Evolutionary conservation across 352 stramenopile species (phyloP), one percentile per base, ranked within the genome.

Genomic region (Albugo candida): DNA sequence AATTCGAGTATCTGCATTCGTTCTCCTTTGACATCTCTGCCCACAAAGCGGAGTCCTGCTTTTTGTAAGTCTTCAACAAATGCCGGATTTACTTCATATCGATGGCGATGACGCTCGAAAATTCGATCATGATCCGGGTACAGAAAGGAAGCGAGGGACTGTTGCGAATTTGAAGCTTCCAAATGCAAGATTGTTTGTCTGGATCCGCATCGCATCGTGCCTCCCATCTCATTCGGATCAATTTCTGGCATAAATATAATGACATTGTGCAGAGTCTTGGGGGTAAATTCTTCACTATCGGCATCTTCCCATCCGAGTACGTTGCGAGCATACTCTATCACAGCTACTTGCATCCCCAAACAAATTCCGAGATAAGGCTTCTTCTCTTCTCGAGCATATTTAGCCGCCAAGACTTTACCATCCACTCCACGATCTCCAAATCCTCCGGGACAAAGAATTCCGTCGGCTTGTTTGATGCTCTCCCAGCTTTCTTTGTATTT

Each of bases 161-260:
- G 77, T 64, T 88, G 84, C 48, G 58, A 56, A 31, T 70, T 71
- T 52, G 93, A 73, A 16, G 81, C 65, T 56, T 88, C 71, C 45
- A 78, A 67, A 45, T 95, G 69, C 48, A 99, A 83, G 46, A 96
- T 70, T 6, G 95, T 99, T 44, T 83, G 73, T 18, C 95, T 76
- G 40, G 81, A 93, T 46, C 96, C 96, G n/a, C 98, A 89, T 47
- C 96, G 88, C 96, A 99, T 99, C 11, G 95, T 99, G 49, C 96
- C 96, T 39, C 96, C 96, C 95, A 99, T 99, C 36, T 92, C 77
- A 39, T 94, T 83, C 4, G 71, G 75, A 65, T 99, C 93, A 60
- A 98, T 97, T 72, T 99, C 96, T 1, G 96, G 95, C 96, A 99
- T 99, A 67, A 99, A 99, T 45, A 99, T 71, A n/a, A 99, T 86